These are phyloP conservation scores for Aspergillus versicolor DNA, from an alignment of 2,329 filamentous ascomycete genomes.

Conservation along the genomic window DNA sequence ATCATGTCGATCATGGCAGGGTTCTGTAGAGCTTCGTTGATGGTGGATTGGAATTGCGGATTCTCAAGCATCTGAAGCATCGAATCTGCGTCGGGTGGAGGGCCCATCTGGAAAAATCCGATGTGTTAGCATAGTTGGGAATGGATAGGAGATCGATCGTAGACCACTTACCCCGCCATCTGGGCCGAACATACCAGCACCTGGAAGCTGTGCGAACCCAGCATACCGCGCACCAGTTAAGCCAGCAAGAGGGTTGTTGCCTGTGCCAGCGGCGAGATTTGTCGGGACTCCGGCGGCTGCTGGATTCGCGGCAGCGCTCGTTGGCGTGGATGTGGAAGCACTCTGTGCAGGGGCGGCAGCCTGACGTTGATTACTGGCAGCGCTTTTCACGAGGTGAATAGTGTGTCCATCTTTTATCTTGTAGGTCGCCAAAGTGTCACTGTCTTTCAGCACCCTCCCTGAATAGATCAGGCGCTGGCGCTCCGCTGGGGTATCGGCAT, in stretches of 20 bases:
- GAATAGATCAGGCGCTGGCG: slow-evolving; percentile 97
- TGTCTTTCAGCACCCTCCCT: slow-evolving; percentile 92
- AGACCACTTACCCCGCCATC: slow-evolving; percentile 78
- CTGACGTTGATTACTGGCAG: slow-evolving; percentile 73
- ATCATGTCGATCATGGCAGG: slow-evolving; percentile 93
- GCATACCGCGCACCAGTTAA: slow-evolving; percentile 92
- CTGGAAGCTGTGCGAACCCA: slow-evolving; percentile 84
- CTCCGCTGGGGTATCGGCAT: slow-evolving; percentile 82
- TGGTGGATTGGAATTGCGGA: slow-evolving; percentile 78
- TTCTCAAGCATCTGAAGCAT: slow-evolving; percentile 84
- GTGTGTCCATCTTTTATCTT: slow-evolving; percentile 97
- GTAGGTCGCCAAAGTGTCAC: slow-evolving; percentile 78
- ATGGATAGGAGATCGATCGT: not conserved
- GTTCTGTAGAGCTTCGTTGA: slow-evolving; percentile 95
- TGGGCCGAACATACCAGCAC: slow-evolving; percentile 84
- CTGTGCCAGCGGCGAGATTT: slow-evolving; percentile 53
- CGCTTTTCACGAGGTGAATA: slow-evolving; percentile 94
- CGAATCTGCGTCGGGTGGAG: slow-evolving; percentile 76
- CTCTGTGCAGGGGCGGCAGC: slow-evolving; percentile 54
- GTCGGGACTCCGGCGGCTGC: slow-evolving; percentile 45
- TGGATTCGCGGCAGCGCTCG: slow-evolving; percentile 33
- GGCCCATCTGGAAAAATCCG: slow-evolving; percentile 69
- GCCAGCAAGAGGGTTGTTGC: slow-evolving; percentile 85
- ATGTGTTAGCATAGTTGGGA: slow-evolving; percentile 15
- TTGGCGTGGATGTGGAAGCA: slow-evolving; percentile 32